These are phyloP conservation scores for Hemileia vastatrix DNA, from an alignment of 1,284 basidiomycete genomes.

Conservation along the genomic window DNA sequence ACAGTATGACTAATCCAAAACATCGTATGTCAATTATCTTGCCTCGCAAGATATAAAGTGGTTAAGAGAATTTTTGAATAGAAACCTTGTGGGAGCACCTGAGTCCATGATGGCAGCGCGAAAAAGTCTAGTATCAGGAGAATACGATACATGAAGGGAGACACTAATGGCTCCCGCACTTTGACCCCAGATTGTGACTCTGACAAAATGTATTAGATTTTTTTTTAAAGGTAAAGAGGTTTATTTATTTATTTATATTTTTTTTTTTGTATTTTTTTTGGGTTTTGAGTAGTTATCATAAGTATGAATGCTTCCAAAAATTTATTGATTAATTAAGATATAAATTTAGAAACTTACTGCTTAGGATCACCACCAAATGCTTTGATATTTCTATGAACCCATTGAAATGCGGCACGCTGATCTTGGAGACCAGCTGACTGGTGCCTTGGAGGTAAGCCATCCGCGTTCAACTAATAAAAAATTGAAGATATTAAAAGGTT, in stretches of 20 bases:
- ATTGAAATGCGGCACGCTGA: constrained; percentile 52
- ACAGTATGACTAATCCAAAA: constrained; percentile 10
- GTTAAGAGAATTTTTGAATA: background rate
- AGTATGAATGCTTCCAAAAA: no score
- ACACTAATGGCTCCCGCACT: constrained; percentile 17
- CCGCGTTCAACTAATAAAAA: constrained; percentile 12
- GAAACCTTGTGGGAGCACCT: constrained; percentile 39
- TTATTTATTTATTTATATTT: background rate
- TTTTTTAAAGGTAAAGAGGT: background rate
- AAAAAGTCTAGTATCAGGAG: constrained; percentile 33
- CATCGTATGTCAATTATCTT: background rate
- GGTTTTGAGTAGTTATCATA: no score
- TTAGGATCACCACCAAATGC: constrained; percentile 57
- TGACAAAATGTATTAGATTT: background rate
- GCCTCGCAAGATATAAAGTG: background rate
- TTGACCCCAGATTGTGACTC: constrained; percentile 20
- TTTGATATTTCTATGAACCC: constrained; percentile 56
- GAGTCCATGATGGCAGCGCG: constrained; percentile 46
- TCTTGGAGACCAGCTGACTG: constrained; percentile 53
- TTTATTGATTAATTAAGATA: constrained; percentile 36
- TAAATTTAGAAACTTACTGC: constrained; percentile 42
- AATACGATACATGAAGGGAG: constrained; percentile 8
- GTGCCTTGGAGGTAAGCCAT: constrained; percentile 9
- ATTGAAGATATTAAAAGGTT: no score
- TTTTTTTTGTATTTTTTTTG: no score